Conservation (phyloP, 148 eudicot genomes). For the Pouteria glomerata region DNA sequence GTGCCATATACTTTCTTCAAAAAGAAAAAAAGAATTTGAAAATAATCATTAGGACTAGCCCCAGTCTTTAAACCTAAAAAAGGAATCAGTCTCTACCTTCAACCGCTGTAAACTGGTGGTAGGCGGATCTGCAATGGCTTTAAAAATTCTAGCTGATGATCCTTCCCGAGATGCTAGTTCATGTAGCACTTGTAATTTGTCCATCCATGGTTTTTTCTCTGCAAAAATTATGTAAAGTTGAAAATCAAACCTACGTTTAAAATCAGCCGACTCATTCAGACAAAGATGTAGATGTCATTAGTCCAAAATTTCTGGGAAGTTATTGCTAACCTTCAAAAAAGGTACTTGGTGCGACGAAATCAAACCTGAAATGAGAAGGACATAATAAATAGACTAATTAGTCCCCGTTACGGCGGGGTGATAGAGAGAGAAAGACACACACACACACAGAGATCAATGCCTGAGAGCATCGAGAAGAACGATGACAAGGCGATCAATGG, state of each 20-base stretch:
- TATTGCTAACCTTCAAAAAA: slow-evolving; percentile 70
- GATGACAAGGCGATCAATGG: slow-evolving; percentile 69
- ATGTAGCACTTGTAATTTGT: slow-evolving; percentile 67
- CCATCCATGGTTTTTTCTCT: slow-evolving; percentile 99
- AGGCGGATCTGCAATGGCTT: slow-evolving; percentile 98
- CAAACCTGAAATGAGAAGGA: slow-evolving; percentile 43
- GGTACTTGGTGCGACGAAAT: slow-evolving; percentile 93
- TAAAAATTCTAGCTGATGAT: slow-evolving; percentile 71
- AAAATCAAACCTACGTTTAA: no score
- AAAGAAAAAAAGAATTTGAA: no score
- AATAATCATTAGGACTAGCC: no score
- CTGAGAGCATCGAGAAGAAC: slow-evolving; percentile 91
- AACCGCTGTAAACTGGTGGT: slow-evolving; percentile 95
- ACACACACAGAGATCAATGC: slow-evolving; percentile 13
- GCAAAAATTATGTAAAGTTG: slow-evolving; percentile 2
- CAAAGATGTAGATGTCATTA: background rate
- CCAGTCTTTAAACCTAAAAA: no score
- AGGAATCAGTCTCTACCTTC: slow-evolving; percentile 45
- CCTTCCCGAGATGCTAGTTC: slow-evolving; percentile 59
- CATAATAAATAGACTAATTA: no score
- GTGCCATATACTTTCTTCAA: no score
- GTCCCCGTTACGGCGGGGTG: no score
- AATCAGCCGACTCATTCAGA: no score
- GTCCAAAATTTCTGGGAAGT: no score
- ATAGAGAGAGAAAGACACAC: no score